Conservation (phyloP, 257 asterid genomes). For the Cruciata laevipes region DNA sequence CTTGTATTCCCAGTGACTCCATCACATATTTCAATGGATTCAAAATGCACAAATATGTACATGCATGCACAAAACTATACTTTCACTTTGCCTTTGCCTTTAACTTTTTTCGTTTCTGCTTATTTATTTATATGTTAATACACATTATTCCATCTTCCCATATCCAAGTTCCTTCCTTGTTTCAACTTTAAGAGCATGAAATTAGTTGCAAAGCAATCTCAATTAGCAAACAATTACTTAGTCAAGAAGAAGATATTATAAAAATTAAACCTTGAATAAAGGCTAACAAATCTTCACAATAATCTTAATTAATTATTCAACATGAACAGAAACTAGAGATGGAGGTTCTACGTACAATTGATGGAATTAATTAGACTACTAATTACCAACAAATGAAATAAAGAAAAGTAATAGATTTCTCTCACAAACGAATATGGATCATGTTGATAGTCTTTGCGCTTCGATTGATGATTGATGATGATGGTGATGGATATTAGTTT, state of each 20-base stretch:
- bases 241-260: neutral
- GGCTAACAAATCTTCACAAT: constrained; percentile 24
- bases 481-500: too few relatives aligned
- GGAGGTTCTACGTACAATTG: constrained; percentile 1
- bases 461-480: neutral
- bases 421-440: constrained; percentile 14
- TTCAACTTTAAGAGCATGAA: neutral
- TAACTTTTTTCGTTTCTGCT: too few relatives aligned
- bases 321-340: neutral
- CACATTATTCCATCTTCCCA: neutral
- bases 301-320: constrained; percentile 20
- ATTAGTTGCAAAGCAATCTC: neutral
- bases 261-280: neutral
- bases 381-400: constrained; percentile 16
- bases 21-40: too few relatives aligned
- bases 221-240: neutral
- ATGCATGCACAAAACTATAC: neutral
- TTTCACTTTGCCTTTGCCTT: neutral
- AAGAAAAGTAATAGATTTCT: neutral
- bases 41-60: neutral
- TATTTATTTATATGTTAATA: too few relatives aligned
- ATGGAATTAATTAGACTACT: neutral
- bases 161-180: neutral
- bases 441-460: neutral
- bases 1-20: too few relatives aligned